Percentiles rank a stretch among this genome's conserved stretches.
phyloP scores from a whole-genome alignment of 1,284 basidiomycete species.

The Marasmius sp. region DNA sequence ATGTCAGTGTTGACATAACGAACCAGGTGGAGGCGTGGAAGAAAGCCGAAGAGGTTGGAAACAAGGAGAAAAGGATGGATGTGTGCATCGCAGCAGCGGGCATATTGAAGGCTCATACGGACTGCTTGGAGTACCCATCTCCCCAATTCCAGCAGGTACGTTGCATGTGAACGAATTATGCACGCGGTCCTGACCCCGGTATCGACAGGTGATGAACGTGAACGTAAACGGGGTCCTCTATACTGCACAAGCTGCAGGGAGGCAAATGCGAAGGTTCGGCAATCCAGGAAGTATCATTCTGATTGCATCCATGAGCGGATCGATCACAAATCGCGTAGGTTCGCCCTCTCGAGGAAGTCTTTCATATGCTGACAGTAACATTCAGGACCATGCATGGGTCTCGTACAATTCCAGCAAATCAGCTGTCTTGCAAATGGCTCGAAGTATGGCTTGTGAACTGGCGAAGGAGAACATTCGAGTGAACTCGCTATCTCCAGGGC shows the following conservation, averaged over 20 bases:
- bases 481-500: constrained; percentile 74
- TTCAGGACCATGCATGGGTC: constrained; percentile 71
- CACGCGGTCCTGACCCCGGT: background rate
- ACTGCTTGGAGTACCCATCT: constrained; percentile 71
- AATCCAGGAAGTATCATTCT: constrained; percentile 79
- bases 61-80: constrained; percentile 66
- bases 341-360: background rate
- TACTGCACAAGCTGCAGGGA: constrained; percentile 78
- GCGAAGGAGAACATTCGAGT: constrained; percentile 71
- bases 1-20: constrained; percentile 64
- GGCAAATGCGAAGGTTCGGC: constrained; percentile 71
- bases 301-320: constrained; percentile 86
- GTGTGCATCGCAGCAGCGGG: constrained; percentile 79
- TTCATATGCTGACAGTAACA: constrained; percentile 13
- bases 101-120: constrained; percentile 60
- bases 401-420: constrained; percentile 84
- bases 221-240: constrained; percentile 79
- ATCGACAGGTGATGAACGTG: constrained; percentile 63
- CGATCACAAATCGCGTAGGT: constrained; percentile 75
- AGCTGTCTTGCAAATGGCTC: constrained; percentile 79
- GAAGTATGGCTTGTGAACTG: constrained; percentile 84
- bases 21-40: constrained; percentile 61
- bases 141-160: constrained; percentile 68
- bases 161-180: constrained; percentile 1
- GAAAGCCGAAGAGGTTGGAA: constrained; percentile 57